These are phyloP conservation scores for Anastatica hierochuntica DNA, from an alignment of 345 rosid genomes.

Conservation along the genomic window DNA sequence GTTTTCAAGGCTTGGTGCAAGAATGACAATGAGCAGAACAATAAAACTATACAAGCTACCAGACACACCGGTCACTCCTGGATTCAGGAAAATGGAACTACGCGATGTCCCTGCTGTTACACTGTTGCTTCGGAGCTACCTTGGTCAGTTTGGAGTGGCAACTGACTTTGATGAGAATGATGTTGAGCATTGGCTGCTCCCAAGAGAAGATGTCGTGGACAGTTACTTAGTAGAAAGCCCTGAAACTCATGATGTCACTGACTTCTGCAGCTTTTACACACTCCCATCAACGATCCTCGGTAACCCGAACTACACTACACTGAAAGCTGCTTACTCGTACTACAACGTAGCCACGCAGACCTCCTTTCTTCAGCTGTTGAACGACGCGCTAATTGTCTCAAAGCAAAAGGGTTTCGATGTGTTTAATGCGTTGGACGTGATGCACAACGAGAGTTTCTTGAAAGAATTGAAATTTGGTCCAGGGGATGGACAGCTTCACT, in stretches of 20 bases:
- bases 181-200: slow-evolving; percentile 5
- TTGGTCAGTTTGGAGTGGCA: background rate
- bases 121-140: background rate
- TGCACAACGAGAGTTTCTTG: slow-evolving; percentile 1
- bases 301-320: background rate
- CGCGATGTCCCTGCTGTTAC: slow-evolving; percentile 1
- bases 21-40: too few species aligned
- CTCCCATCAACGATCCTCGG: background rate
- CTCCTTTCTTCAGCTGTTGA: background rate
- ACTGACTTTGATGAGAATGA: background rate
- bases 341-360: too few species aligned
- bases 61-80: too few species aligned
- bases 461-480: slow-evolving; percentile 1
- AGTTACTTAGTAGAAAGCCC: slow-evolving; percentile 1
- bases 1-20: too few species aligned
- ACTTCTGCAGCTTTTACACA: slow-evolving; percentile 3
- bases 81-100: too few species aligned
- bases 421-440: background rate
- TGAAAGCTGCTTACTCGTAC: background rate
- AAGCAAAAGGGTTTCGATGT: slow-evolving; percentile 2
- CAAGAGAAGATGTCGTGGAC: background rate
- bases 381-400: background rate
- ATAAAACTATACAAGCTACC: too few species aligned
- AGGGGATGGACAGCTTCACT: slow-evolving; percentile 1
- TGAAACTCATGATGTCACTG: background rate